Conservation (phyloP, 768 basidiomycete genomes). For the Paxillus involutus region DNA sequence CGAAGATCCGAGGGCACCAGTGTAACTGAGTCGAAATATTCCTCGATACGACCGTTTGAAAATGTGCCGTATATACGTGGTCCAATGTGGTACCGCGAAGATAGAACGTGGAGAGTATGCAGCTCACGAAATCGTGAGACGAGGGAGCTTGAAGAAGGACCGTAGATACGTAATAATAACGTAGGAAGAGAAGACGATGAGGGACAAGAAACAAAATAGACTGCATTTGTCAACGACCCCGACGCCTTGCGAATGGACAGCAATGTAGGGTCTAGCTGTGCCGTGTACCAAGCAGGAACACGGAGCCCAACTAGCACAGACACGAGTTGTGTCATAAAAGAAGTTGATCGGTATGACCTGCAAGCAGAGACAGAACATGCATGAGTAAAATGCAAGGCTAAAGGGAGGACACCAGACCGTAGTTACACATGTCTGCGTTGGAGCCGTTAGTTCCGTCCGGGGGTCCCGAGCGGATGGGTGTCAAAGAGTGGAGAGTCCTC, state of each 20-base stretch:
- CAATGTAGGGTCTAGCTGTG: conserved; percentile 43
- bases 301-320: conserved; percentile 54
- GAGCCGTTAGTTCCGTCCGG: conserved; percentile 34
- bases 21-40: conserved; percentile 89
- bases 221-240: conserved; percentile 92
- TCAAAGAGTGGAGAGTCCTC: conserved; percentile 37
- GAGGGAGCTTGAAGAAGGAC: conserved; percentile 79
- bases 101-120: conserved; percentile 84
- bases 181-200: conserved; percentile 51
- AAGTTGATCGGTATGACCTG: conserved; percentile 64
- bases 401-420: conserved; percentile 35
- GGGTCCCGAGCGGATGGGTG: conserved; percentile 20
- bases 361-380: not conserved
- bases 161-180: conserved; percentile 89
- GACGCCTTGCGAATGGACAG: conserved; percentile 79
- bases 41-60: conserved; percentile 91
- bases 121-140: conserved; percentile 89
- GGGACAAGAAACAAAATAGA: conserved; percentile 91
- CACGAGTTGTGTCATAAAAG: conserved; percentile 57
- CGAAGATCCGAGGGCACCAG: conserved; percentile 78
- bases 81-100: conserved; percentile 84
- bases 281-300: conserved; percentile 58
- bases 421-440: conserved; percentile 31
- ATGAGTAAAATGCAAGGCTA: conserved; percentile 16
- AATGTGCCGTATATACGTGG: conserved; percentile 95